phyloP scores from a whole-genome alignment of 73 alveolate species.

The Tetrahymena malaccensis region DNA sequence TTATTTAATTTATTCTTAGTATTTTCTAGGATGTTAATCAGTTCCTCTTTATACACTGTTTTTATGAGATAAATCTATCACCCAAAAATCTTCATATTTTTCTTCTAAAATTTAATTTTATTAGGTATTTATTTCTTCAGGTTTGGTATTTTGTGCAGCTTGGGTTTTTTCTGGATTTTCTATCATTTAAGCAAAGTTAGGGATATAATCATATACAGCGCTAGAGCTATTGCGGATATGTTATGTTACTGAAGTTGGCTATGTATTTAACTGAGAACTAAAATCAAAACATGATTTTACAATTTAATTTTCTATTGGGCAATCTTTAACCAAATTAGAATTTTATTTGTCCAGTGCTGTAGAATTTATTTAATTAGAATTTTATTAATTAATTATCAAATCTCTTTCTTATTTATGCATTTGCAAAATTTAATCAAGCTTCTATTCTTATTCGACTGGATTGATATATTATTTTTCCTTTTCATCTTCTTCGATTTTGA shows the following conservation, averaged over 20 bases:
- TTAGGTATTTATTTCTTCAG: background rate
- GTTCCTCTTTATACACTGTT: background rate
- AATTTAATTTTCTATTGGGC: too few species aligned
- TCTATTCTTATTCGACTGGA: background rate
- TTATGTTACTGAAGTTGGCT: background rate
- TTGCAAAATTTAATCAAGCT: background rate
- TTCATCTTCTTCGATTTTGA: background rate
- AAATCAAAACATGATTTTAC: background rate
- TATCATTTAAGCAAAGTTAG: background rate
- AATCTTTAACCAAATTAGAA: background rate
- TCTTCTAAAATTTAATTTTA: background rate
- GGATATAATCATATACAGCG: background rate
- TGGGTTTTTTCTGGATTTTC: background rate
- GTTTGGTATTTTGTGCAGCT: background rate
- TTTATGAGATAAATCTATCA: background rate
- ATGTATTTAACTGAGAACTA: too few species aligned
- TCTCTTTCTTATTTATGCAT: background rate
- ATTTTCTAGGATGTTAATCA: background rate
- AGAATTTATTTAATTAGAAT: background rate
- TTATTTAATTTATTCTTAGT: background rate
- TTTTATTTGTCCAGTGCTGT: background rate
- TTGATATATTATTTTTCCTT: background rate
- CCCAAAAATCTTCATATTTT: background rate
- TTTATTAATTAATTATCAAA: background rate
- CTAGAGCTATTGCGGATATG: background rate